Percentiles rank a stretch among this genome's conserved stretches.
Evolutionary conservation across 495 filamentous ascomycete genomes (phyloP).

Genomic region (Daldinia caldariorum): DNA sequence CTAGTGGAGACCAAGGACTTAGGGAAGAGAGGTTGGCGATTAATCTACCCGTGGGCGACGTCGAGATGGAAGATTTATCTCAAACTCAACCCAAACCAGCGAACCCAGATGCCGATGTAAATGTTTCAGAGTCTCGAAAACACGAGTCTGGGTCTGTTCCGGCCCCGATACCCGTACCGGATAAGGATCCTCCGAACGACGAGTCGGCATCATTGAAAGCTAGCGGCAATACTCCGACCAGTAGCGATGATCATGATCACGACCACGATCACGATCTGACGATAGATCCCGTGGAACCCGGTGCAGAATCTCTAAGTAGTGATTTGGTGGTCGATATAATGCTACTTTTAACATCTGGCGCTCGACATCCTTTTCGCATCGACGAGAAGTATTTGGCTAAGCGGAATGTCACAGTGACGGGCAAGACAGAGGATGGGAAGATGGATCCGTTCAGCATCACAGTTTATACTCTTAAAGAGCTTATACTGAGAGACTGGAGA

Average conservation of each 20-base stretch:
- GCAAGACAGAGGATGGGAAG: constrained; percentile 58
- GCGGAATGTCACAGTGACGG: constrained; percentile 77
- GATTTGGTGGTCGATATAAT: constrained; percentile 66
- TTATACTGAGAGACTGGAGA: constrained; percentile 91
- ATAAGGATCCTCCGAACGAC: constrained; percentile 32
- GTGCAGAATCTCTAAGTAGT: constrained; percentile 51
- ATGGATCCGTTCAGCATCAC: constrained; percentile 88
- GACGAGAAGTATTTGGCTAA: constrained; percentile 86
- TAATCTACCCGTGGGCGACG: constrained; percentile 38
- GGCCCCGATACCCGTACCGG: constrained; percentile 39
- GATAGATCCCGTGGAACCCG: constrained; percentile 55
- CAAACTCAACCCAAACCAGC: constrained; percentile 37
- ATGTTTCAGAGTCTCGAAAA: constrained; percentile 25
- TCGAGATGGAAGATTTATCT: constrained; percentile 49
- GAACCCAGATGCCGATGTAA: constrained; percentile 33
- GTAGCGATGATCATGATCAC: constrained; percentile 42
- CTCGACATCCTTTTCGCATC: constrained; percentile 86
- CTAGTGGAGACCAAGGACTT: constrained; percentile 42
- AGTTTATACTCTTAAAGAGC: constrained; percentile 89
- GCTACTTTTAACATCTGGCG: constrained; percentile 80
- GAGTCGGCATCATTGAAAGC: constrained; percentile 39
- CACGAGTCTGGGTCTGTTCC: constrained; percentile 35
- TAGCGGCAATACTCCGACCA: constrained; percentile 32
- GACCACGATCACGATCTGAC: constrained; percentile 49
- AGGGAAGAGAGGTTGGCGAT: constrained; percentile 39